Evolutionary conservation across 208 protist genomes (phyloP).

Genomic region (Lotmaria passim): DNA sequence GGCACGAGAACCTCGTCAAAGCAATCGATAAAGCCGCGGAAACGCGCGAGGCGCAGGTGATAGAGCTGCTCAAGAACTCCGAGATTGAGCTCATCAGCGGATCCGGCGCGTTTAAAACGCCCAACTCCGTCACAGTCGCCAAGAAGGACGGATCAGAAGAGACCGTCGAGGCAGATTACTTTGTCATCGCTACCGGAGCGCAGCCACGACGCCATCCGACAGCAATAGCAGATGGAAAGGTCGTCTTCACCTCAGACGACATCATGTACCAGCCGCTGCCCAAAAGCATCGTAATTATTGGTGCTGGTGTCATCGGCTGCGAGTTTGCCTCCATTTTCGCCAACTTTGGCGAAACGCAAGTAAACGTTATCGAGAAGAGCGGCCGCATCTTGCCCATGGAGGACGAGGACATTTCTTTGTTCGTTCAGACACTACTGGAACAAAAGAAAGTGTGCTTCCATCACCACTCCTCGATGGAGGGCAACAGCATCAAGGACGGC

Average conservation of each 20-base stretch:
- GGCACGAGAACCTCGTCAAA: constrained; percentile 64
- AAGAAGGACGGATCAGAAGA: constrained; percentile 47
- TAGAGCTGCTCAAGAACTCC: constrained; percentile 59
- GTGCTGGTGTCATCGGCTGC: constrained; percentile 92
- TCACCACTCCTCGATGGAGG: constrained; percentile 79
- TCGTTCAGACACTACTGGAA: constrained; percentile 83
- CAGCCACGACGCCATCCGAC: constrained; percentile 79
- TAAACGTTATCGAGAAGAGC: constrained; percentile 90
- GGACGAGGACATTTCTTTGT: constrained; percentile 86
- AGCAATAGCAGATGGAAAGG: constrained; percentile 73
- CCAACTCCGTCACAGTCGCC: constrained; percentile 48
- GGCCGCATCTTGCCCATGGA: constrained; percentile 88
- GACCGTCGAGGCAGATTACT: constrained; percentile 78
- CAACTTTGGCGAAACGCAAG: constrained; percentile 87
- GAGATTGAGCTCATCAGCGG: constrained; percentile 61
- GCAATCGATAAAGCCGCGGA: constrained; percentile 63
- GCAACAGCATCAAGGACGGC: constrained; percentile 66
- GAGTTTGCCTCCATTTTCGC: constrained; percentile 93
- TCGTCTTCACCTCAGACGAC: constrained; percentile 90
- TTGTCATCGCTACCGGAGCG: constrained; percentile 88
- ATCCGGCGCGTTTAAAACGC: constrained; percentile 57
- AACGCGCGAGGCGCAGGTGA: constrained; percentile 71
- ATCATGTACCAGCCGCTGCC: constrained; percentile 88
- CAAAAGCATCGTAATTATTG: constrained; percentile 90
- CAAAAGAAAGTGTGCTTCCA: constrained; percentile 82